Evolutionary conservation across 2,329 filamentous ascomycete genomes (phyloP), one percentile per base, ranked within the genome.

Genomic region (Lachnellula occidentalis): DNA sequence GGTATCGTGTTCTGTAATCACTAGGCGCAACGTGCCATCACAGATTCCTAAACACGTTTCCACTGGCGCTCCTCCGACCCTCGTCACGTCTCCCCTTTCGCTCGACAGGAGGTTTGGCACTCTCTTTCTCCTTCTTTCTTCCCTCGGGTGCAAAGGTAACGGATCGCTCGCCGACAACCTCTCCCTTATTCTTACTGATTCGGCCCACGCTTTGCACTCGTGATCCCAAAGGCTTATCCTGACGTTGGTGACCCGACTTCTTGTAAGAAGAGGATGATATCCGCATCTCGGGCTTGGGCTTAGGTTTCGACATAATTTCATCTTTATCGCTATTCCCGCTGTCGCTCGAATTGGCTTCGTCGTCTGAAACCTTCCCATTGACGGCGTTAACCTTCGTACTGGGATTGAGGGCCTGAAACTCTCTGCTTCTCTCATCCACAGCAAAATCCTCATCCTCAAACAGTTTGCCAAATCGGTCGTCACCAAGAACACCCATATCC

Each of bases 371-470:
- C 72, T 80, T 66, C 49, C 67, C 58, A 54, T 67, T 63, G 31
- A 58, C 58, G 41, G 64, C 59, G 41, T 67, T 63, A 45, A 71
- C 66, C 54, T 60, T 81, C 7, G 90, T 94, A 71, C 90, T 95
- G 4, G 94, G 90, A 69, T 99, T 99, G 72, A 95, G 84, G 45
- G 86, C 80, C 56, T 85, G 82, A 76, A 95, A 99, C 70, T 97
- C 92, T 65, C 84, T 80, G 60, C 87, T 95, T 39, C 76, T 86
- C 73, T 99, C 94, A 70, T 99, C 92, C 56, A 99, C 88, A 64
- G 82, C 82, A 71, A 96, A 97, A 54, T 95, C 92, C 65, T 92
- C 87, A 70, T 97, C 90, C 68, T 96, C 86, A 74, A 97, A 99
- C 58, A 99, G 74, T 63, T 85, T 83, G 62, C 81, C 81, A 79